Evolutionary conservation across 163 green algal genomes (phyloP).

Genomic region (Prototheca cutis): DNA sequence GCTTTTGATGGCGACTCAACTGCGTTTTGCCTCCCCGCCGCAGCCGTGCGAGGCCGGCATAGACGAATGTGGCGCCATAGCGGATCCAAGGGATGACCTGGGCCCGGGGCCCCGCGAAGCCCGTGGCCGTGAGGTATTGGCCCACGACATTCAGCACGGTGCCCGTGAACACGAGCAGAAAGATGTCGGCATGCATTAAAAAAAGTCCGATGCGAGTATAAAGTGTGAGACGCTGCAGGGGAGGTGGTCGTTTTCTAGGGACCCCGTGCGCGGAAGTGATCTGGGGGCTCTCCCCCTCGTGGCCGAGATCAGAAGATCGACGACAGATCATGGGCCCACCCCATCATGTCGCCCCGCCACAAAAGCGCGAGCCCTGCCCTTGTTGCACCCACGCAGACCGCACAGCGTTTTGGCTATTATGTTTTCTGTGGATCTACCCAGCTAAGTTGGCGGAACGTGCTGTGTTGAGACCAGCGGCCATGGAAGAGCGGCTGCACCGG

Average conservation of each 20-base stretch:
- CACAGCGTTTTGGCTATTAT: no score
- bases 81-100: slow-evolving; percentile 28
- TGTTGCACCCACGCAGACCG: no score
- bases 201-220: no score
- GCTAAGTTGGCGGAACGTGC: slow-evolving; percentile 8
- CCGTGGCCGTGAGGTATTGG: slow-evolving; percentile 16
- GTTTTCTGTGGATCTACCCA: no score
- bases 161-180: slow-evolving; percentile 14
- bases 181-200: background rate
- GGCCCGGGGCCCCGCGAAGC: slow-evolving; percentile 11
- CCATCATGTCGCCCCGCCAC: no score
- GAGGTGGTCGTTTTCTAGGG: no score
- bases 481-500: slow-evolving; percentile 10
- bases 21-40: background rate
- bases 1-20: slow-evolving; percentile 5
- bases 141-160: slow-evolving; percentile 10
- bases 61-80: slow-evolving; percentile 17
- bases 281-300: no score
- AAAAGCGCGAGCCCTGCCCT: no score
- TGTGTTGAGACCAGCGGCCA: slow-evolving; percentile 26
- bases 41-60: slow-evolving; percentile 6
- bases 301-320: no score
- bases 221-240: no score
- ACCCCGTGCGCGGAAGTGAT: no score
- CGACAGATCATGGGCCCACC: no score